Evolutionary conservation across 73 alveolate genomes (phyloP).

Genomic region (Paramecium tetraurelia): DNA sequence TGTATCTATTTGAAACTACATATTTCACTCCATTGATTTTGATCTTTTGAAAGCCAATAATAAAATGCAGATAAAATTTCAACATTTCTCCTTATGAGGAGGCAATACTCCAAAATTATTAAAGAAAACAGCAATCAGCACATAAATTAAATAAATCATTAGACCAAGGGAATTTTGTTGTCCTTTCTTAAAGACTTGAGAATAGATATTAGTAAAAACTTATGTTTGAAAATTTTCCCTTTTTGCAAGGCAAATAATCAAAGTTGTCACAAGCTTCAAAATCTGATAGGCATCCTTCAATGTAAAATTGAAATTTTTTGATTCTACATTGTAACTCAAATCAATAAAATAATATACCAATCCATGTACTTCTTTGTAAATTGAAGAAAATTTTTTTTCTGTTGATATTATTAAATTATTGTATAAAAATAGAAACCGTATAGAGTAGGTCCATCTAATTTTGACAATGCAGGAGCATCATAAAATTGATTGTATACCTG

Average conservation of each 20-base stretch:
- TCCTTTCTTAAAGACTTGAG: not conserved
- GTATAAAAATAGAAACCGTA: too few relatives aligned
- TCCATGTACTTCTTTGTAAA: not conserved
- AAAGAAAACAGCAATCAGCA: not conserved
- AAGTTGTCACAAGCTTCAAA: not conserved
- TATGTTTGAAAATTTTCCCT: not conserved
- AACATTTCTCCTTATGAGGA: not conserved
- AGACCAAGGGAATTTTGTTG: not conserved
- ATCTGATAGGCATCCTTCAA: not conserved
- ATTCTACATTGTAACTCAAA: not conserved
- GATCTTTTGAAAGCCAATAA: too few relatives aligned
- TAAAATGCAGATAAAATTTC: too few relatives aligned
- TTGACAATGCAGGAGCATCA: not conserved
- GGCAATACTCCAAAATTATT: not conserved
- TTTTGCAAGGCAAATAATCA: not conserved
- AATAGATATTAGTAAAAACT: too few relatives aligned
- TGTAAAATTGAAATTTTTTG: too few relatives aligned
- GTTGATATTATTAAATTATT: not conserved
- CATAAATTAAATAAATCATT: not conserved
- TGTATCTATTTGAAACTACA: too few relatives aligned
- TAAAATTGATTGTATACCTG: too few relatives aligned
- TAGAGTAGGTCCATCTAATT: not conserved
- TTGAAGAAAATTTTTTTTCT: not conserved
- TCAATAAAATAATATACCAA: not conserved
- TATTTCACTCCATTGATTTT: not conserved